Evolutionary conservation across 2,329 filamentous ascomycete species (phyloP).

Genomic region (Paraphoma sp.): DNA sequence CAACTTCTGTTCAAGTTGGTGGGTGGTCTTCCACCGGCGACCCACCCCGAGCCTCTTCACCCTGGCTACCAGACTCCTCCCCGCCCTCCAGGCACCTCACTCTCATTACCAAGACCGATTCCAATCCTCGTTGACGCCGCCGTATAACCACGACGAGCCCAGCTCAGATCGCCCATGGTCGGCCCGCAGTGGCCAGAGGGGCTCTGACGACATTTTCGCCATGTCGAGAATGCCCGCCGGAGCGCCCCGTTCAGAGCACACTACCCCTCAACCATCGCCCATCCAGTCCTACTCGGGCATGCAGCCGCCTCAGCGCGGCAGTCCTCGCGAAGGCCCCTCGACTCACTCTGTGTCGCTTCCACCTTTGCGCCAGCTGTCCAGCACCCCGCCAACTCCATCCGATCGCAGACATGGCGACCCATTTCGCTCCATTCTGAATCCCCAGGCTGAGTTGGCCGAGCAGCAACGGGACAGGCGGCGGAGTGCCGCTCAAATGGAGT

Average conservation of each 20-base stretch:
- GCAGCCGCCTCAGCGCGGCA: slow-evolving; percentile 32
- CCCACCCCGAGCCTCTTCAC: slow-evolving; percentile 32
- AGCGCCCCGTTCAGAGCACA: slow-evolving; percentile 32
- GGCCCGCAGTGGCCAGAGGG: slow-evolving; percentile 34
- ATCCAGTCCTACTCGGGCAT: slow-evolving; percentile 30
- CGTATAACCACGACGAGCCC: slow-evolving; percentile 40
- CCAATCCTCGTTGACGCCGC: slow-evolving; percentile 39
- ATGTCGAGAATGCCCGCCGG: slow-evolving; percentile 37
- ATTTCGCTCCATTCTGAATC: slow-evolving; percentile 56
- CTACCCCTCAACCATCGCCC: slow-evolving; percentile 38
- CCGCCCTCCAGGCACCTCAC: slow-evolving; percentile 41
- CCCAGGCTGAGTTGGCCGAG: slow-evolving; percentile 44
- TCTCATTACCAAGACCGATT: slow-evolving; percentile 39
- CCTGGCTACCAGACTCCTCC: slow-evolving; percentile 46
- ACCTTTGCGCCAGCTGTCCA: slow-evolving; percentile 42
- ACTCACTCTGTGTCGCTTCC: slow-evolving; percentile 32
- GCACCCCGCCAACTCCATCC: slow-evolving; percentile 42
- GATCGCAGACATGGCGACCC: slow-evolving; percentile 42
- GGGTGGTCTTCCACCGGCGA: slow-evolving; percentile 38
- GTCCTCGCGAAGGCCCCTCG: slow-evolving; percentile 23
- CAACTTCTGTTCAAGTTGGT: slow-evolving; percentile 5
- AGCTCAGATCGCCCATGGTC: slow-evolving; percentile 46
- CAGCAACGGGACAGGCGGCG: slow-evolving; percentile 44
- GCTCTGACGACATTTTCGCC: slow-evolving; percentile 38
- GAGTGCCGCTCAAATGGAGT: slow-evolving; percentile 54